A percentile compares a stretch with the other conserved stretches of the same genome.
Conservation (phyloP, 805 yeast species). For the Wickerhamiella azyma region DNA sequence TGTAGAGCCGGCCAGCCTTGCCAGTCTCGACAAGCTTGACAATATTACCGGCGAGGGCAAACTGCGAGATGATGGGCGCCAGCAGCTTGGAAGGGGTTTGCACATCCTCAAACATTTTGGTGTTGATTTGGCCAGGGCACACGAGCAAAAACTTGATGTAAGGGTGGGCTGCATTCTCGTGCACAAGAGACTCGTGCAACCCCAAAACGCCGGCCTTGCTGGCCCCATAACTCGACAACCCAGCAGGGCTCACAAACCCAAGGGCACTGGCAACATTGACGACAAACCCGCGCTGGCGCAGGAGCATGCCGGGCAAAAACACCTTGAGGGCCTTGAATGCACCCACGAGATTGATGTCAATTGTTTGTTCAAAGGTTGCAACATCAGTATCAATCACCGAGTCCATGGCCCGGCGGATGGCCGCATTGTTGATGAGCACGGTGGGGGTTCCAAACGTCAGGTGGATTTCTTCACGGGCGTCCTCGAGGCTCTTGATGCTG, state of each 20-base stretch:
- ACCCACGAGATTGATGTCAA: slow-evolving; percentile 58
- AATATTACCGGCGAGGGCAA: slow-evolving; percentile 46
- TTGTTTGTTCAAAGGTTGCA: slow-evolving; percentile 46
- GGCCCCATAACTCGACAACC: slow-evolving; percentile 72
- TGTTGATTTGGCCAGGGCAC: slow-evolving; percentile 78
- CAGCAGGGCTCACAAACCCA: slow-evolving; percentile 76
- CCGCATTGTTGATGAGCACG: slow-evolving; percentile 77
- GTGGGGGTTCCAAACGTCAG: slow-evolving; percentile 46
- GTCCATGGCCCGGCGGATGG: slow-evolving; percentile 28
- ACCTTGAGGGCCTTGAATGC: slow-evolving; percentile 55
- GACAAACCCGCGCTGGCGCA: slow-evolving; percentile 50
- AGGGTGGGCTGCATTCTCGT: slow-evolving; percentile 36
- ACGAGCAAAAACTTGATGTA: slow-evolving; percentile 63
- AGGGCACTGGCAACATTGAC: slow-evolving; percentile 74
- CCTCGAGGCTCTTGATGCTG: slow-evolving; percentile 32
- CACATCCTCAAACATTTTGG: slow-evolving; percentile 61
- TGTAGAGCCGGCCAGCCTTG: slow-evolving; percentile 47
- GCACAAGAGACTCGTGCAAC: slow-evolving; percentile 66
- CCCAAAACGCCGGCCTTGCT: slow-evolving; percentile 79
- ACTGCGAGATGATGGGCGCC: slow-evolving; percentile 74
- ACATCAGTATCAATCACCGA: slow-evolving; percentile 33
- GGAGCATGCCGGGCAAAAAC: slow-evolving; percentile 62
- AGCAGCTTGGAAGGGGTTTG: slow-evolving; percentile 56
- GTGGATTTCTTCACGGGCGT: slow-evolving; percentile 30
- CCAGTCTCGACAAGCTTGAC: slow-evolving; percentile 46